Base-by-base conservation (phyloP, 2,329 filamentous ascomycete genomes). In the Hypomyces rosellus region DNA sequence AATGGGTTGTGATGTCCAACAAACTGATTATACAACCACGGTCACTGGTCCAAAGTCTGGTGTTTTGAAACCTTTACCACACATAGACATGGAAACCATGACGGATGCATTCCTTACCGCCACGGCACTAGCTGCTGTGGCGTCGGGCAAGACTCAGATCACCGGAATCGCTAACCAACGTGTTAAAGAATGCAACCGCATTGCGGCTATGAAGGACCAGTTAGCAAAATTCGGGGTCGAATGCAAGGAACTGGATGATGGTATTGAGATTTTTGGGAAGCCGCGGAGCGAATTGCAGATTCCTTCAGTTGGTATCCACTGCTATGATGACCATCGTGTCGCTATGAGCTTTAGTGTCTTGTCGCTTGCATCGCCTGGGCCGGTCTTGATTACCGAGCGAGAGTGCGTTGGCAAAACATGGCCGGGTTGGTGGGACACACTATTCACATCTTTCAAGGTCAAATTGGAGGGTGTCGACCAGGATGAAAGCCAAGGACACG, bases 81-180 rank as follows among this genome's bases (percentile, higher is more conserved):
- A 92, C 52, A 84, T 99, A 25, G 91, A 99, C 63, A 99, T 99
- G 93, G 93, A 97, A 67, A 88, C 92, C 1, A 99, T 99, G 93
- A 99, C 93, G 0, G 93, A 99, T 69, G 93, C 93, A 45, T 99
- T 99, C 75, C 77, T 99, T 47, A 96, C 91, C 4, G 93, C 93
- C 15, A 95, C 90, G 2, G 90, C 96, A 4, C 78, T 99, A 43
- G 93, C 90, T 22, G 93, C 93, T 34, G 89, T 96, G 40, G 90
- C 92, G 9, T 82, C 80, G 13, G 89, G 88, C 2, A 84, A 83
- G 46, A 99, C 93, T 0, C 82, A 82, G 50, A 97, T 99, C 57
- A 86, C 85, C 14, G 93, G 93, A 45, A 99, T 99, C 59, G 93
- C 93, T 30, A 99, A 99, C 63, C 93, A 99, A 67, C 84, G 93